Base-by-base conservation (phyloP, 208 protist genomes). In the Trypanosoma avium region DNA sequence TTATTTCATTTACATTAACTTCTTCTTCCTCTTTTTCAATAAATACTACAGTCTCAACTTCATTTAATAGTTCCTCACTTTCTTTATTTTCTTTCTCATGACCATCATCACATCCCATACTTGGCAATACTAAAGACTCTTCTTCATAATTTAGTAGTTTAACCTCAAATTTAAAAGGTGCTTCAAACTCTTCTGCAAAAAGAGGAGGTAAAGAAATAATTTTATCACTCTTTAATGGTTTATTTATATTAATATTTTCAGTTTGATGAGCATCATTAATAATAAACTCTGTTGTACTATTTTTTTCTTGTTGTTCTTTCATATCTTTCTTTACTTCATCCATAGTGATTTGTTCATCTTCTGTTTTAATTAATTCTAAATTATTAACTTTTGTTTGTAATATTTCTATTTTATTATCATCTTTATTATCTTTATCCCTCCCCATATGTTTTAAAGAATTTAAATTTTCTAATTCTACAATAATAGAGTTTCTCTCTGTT, bases 401-500 rank as follows among this genome's bases (percentile, higher is more conserved):
- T n/a, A n/a, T 38, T 10, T 38, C 10, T 10, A 10, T 10, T 38
- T 38, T 38, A 38, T 38, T 38, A 38, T 59, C 50, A 13, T 59
- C 61, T 32, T 48, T 54, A 7, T 59, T 40, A 4, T 61, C 62
- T 15, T n/a, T 26, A 15, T 48, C 49, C 0, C 8, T n/a, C n/a
- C n/a, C n/a, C n/a, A n/a, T n/a, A n/a, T n/a, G n/a, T n/a, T n/a
- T n/a, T n/a, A n/a, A n/a, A n/a, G n/a, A n/a, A n/a, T n/a, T n/a
- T n/a, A n/a, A n/a, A n/a, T 19, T 46, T 19, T 22, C 21, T 49
- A 27, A 9, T 33, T 24, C 29, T 5, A 15, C 15, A 30, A 19
- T 21, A 22, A 17, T 57, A 61, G 12, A 55, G 27, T 22, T 73
- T 63, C 6, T 60, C 54, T 8, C 67, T 64, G 27, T 71, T 59